These are phyloP conservation scores for Cadophora malorum DNA, from an alignment of 2,329 filamentous ascomycete species.

Conservation along the genomic window DNA sequence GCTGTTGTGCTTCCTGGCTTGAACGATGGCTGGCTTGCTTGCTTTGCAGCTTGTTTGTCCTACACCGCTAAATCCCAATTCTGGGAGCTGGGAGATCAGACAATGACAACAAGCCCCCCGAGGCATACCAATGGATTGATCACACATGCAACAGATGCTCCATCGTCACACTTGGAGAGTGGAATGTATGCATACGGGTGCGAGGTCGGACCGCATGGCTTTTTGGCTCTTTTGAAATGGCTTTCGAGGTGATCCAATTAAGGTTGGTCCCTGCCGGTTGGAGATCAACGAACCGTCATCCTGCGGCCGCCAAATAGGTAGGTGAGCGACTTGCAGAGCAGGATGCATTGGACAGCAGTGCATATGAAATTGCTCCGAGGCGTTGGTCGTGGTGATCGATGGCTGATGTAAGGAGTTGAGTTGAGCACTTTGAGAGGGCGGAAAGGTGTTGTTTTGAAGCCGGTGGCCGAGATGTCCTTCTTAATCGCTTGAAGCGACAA, in stretches of 20 bases:
- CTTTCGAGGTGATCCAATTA: slow-evolving; percentile 22
- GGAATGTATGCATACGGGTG: slow-evolving; percentile 11
- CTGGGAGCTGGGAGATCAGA: slow-evolving; percentile 4
- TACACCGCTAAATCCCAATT: slow-evolving; percentile 16
- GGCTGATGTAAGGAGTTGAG: slow-evolving; percentile 4
- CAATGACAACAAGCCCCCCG: slow-evolving; percentile 1
- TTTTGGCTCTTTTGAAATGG: slow-evolving; percentile 2
- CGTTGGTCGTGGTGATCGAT: slow-evolving; percentile 7
- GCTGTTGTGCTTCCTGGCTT: slow-evolving; percentile 5
- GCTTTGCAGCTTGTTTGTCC: neutral
- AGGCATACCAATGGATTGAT: slow-evolving; percentile 8
- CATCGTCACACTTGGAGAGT: slow-evolving; percentile 14
- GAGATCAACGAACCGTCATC: slow-evolving; percentile 10
- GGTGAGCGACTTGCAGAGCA: neutral
- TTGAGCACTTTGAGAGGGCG: neutral
- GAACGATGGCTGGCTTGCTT: neutral
- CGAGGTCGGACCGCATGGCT: slow-evolving; percentile 5
- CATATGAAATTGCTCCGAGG: slow-evolving; percentile 20
- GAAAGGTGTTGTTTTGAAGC: slow-evolving; percentile 2
- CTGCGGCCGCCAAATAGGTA: neutral
- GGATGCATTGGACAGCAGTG: slow-evolving; percentile 26
- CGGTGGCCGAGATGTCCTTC: neutral
- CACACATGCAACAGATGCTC: slow-evolving; percentile 8
- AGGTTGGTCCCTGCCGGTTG: slow-evolving; percentile 13
- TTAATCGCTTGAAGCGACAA: slow-evolving; percentile 4